Base-by-base conservation (phyloP, 2,329 filamentous ascomycete genomes). In the Teratosphaeria pseudoeucalypti region DNA sequence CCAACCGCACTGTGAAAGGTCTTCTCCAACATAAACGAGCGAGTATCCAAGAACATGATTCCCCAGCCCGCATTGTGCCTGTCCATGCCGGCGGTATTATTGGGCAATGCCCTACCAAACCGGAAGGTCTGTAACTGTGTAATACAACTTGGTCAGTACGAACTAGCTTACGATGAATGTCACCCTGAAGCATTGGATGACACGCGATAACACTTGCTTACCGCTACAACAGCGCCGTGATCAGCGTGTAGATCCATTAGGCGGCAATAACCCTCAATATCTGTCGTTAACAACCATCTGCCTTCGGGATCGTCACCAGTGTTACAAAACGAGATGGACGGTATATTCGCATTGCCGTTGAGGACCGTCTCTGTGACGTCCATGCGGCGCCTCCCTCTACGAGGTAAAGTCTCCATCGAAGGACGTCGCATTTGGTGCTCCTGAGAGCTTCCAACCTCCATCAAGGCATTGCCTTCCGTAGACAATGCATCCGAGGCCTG, bases 251-350 rank as follows among this genome's bases (percentile, higher is more conserved):
- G 58, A 57, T 71, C 68, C 43, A 72, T 67, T 4, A 66, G 62
- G 23, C 69, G 64, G 56, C 66, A 71, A 37, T 64, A 65, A 47
- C 70, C 70, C 29, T 63, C 66, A 37, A 86, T 84, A 62, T 82
- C 81, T 11, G 79, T 81, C 58, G 81, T 82, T 32, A 82, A 68
- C 57, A 86, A 77, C 79, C 81, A 85, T 57, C 75, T 73, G 5
- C 81, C 83, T 29, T 77, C 73, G 0, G 77, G 75, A 64, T 85
- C 83, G 49, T 81, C 73, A 16, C 78, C 78, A 43, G 76, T 82
- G 62, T 85, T 85, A 61, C 82, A 77, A 67, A 86, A 86, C 0
- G 77, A 75, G 23, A 86, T 75, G 54, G 75, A 76, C 1, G 84
- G 84, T 19, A 86, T 82, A 64, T 86, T 86, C 9, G 70, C 61